Evolutionary conservation across 202 grass and related monocot genomes (phyloP).

Genomic region (Digitaria exilis): DNA sequence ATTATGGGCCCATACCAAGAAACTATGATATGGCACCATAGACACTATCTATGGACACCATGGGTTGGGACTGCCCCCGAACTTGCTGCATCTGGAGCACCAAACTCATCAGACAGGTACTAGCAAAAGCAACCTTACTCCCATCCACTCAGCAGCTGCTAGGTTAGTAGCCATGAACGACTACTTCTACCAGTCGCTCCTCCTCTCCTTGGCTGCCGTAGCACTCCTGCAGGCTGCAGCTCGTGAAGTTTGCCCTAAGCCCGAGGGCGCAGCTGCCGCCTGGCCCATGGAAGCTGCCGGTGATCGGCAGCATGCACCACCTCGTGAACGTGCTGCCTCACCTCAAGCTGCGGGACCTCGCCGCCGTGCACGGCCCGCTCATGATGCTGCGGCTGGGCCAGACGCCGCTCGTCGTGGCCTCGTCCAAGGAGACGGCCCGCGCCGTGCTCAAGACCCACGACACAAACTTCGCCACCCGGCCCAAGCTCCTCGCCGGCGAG

Average conservation of each 20-base stretch:
- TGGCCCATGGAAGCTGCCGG: conserved; percentile 49
- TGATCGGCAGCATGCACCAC: conserved; percentile 65
- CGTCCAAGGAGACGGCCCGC: conserved; percentile 51
- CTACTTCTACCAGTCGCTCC: conserved; percentile 11
- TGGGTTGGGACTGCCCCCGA: too few relatives aligned
- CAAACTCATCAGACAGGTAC: too few relatives aligned
- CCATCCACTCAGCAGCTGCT: too few relatives aligned
- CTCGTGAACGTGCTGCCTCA: conserved; percentile 47
- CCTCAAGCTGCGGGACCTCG: conserved; percentile 29
- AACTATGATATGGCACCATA: too few relatives aligned
- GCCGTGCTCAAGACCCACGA: conserved; percentile 58
- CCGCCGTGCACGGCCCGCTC: conserved; percentile 43
- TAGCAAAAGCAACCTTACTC: too few relatives aligned
- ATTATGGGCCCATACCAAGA: too few relatives aligned
- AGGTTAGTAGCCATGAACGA: background rate
- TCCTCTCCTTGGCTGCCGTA: conserved; percentile 21
- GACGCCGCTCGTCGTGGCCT: conserved; percentile 47
- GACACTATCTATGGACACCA: too few relatives aligned
- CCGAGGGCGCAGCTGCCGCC: conserved; percentile 29
- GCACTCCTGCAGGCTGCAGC: conserved; percentile 42
- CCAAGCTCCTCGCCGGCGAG: conserved; percentile 47
- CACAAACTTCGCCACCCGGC: conserved; percentile 51
- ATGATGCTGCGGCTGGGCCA: conserved; percentile 57
- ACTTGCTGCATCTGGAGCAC: too few relatives aligned
- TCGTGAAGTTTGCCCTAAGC: conserved; percentile 15